Conservation (phyloP, 202 grass and related monocot genomes). For the Sporobolus alterniflorus region DNA sequence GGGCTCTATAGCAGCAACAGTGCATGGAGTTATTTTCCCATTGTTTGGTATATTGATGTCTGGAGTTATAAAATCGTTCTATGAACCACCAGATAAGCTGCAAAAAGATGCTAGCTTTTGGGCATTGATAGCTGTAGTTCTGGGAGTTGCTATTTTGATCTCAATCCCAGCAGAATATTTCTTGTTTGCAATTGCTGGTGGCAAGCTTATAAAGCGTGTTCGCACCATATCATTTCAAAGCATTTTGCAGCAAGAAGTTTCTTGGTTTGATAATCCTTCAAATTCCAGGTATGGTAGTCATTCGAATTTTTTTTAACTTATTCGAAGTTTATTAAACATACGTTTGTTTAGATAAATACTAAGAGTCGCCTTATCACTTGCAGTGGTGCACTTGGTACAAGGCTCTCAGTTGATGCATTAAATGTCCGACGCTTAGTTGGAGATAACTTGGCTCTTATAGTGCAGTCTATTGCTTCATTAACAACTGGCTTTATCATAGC, state of each 20-base stretch:
- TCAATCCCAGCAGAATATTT: constrained; percentile 56
- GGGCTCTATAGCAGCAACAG: constrained; percentile 65
- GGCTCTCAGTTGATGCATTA: constrained; percentile 80
- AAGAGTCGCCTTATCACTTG: constrained; percentile 18
- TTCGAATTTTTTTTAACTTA: constrained; percentile 1
- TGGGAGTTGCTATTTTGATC: constrained; percentile 50
- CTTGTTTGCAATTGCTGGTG: constrained; percentile 83
- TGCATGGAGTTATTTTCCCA: constrained; percentile 75
- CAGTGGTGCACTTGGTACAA: constrained; percentile 88
- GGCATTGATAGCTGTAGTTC: constrained; percentile 55
- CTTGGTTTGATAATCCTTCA: constrained; percentile 79
- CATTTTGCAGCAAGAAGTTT: constrained; percentile 74
- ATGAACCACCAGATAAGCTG: constrained; percentile 57
- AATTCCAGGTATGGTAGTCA: constrained; percentile 70
- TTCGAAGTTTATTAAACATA: background rate
- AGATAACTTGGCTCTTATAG: constrained; percentile 76
- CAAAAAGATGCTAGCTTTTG: constrained; percentile 75
- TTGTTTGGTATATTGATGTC: constrained; percentile 70
- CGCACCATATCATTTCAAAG: constrained; percentile 63
- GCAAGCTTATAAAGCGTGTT: constrained; percentile 75
- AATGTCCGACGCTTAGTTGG: constrained; percentile 81
- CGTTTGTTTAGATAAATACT: background rate
- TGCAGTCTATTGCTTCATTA: constrained; percentile 68
- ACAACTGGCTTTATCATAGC: constrained; percentile 76
- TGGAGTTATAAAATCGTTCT: constrained; percentile 75